Evolutionary conservation across 1,284 basidiomycete species (phyloP), one percentile per base, ranked within the genome.

Genomic region (Cryptococcus sp.): DNA sequence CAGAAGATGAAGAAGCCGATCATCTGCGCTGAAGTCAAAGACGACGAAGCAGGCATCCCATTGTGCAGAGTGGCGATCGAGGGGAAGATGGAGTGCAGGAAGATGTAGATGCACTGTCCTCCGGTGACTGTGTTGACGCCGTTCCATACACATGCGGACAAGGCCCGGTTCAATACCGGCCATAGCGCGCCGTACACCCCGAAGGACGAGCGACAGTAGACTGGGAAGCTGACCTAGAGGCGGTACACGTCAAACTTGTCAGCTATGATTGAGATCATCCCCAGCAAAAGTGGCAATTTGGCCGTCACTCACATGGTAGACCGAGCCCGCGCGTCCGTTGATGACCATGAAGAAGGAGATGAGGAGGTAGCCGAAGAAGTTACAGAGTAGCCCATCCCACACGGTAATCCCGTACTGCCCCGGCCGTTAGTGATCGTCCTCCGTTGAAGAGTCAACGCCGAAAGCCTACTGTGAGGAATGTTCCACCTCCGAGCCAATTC

Each of bases 1-100:
- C 88, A 90, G 80, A 91, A 93, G 58, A 93, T 77, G 82, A 92
- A 88, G 83, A 93, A 93, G 65, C 85, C 86, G 79, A 91, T 39
- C 65, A 72, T 72, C 19, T 68, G 47, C 35, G 63, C 63, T 15
- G 63, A 62, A 13, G 52, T 53, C 42, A 71, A 30, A 68, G 89
- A 87, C 47, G 88, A 85, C 11, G 85, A 85, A 17, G 78, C 83
- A 17, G 88, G 86, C 64, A 91, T 79, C 49, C 81, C 78, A 77
- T 90, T 89, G 23, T 83, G 85, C 49, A 91, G 85, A 60, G 83
- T 80, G 57, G 86, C 83, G 46, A 88, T 84, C 50, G 83, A 84
- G 5, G 85, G 89, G 85, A 85, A 91, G 79, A 88, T 90, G 16
- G 85, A 82, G 58, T 84, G 82, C 52, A 87, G 80, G 84, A 90